Base-by-base conservation (phyloP, 306 rosid genomes). In the Canavalia ensiformis region DNA sequence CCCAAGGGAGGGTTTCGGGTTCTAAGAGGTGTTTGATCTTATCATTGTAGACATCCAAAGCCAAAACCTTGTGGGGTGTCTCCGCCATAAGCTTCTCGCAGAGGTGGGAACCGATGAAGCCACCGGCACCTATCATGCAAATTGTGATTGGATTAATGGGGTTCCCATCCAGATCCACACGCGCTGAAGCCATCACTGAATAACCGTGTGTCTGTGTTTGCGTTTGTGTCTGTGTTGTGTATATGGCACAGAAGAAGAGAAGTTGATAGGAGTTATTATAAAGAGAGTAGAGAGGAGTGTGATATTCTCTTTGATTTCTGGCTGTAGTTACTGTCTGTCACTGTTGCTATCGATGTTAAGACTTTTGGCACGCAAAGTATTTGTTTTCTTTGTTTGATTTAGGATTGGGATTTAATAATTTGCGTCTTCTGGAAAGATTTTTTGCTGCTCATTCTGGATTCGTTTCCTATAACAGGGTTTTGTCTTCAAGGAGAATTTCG, bases 61-160 rank as follows among this genome's bases (percentile, higher is more conserved):
- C 98, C 0, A 94, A 79, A 8, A 94, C 92, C 84, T 78, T 94
- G 88, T 94, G 98, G 1, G 97, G 92, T 0, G 98, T 94, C 77
- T 92, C 96, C 1, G 68, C 5, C 93, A 94, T 87, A 2, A 94
- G 86, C 87, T 92, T 94, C 87, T 94, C 97, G 63, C 97, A 94
- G 18, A 94, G 94, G 80, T 94, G 98, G 5, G 98, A 94, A 2
- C 98, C 98, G 1, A 94, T 94, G 94, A 94, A 94, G 0, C 98
- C 98, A 1, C 97, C 98, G 4, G 98, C 98, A 0, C 98, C 98
- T 25, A 94, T 94, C 97, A 94, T 94, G 89, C 98, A 94, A 30
- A 94, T 92, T 9, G 98, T 90, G 30, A 94, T 82, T 64, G 97
- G 87, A 88, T 88, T 90, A 1, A 94, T 92, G 50, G 90, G 89